A percentile compares a stretch with the other conserved stretches of the same genome.
Evolutionary conservation across 2,329 filamentous ascomycete species (phyloP).

Genomic region (Penicillium sp.): DNA sequence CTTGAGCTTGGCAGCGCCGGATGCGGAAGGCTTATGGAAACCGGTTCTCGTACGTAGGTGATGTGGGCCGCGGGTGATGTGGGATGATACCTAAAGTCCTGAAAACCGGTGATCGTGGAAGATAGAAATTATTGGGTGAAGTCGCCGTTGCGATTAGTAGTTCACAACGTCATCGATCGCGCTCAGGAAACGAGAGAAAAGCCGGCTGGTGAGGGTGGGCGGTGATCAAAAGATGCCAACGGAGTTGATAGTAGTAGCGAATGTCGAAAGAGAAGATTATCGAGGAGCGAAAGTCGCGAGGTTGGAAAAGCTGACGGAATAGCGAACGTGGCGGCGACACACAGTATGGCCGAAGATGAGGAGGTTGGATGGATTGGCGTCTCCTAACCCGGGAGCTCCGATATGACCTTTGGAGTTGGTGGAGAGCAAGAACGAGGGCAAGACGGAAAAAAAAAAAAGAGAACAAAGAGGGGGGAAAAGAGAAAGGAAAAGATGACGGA

Average conservation of each 20-base stretch:
- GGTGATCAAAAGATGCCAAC: constrained; percentile 20
- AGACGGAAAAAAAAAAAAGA: constrained; percentile 9
- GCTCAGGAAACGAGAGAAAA: constrained; percentile 23
- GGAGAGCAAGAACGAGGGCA: constrained; percentile 14
- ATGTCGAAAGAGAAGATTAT: constrained; percentile 21
- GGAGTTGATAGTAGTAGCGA: constrained; percentile 19
- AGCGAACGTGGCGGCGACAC: constrained; percentile 41
- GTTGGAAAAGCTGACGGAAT: constrained; percentile 22
- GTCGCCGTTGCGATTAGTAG: constrained; percentile 21
- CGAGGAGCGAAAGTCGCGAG: constrained; percentile 24
- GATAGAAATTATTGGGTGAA: constrained; percentile 16
- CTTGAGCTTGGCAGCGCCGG: constrained; percentile 38
- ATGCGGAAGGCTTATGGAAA: constrained; percentile 38
- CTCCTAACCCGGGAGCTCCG: constrained; percentile 13
- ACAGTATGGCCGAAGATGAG: constrained; percentile 36
- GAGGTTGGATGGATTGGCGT: constrained; percentile 8
- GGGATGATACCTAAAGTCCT: constrained; percentile 10
- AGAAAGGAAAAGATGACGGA: constrained; percentile 11
- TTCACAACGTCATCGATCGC: constrained; percentile 31
- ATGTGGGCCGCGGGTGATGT: constrained; percentile 16
- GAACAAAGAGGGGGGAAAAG: constrained; percentile 13
- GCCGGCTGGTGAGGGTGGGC: constrained; percentile 22
- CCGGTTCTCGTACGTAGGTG: constrained; percentile 20
- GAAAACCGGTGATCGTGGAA: constrained; percentile 12
- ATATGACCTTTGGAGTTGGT: constrained; percentile 12